Percentiles rank a stretch among this genome's conserved stretches.
phyloP scores from a whole-genome alignment of 2,329 filamentous ascomycete species.

The Berkeleyomyces rouxiae region DNA sequence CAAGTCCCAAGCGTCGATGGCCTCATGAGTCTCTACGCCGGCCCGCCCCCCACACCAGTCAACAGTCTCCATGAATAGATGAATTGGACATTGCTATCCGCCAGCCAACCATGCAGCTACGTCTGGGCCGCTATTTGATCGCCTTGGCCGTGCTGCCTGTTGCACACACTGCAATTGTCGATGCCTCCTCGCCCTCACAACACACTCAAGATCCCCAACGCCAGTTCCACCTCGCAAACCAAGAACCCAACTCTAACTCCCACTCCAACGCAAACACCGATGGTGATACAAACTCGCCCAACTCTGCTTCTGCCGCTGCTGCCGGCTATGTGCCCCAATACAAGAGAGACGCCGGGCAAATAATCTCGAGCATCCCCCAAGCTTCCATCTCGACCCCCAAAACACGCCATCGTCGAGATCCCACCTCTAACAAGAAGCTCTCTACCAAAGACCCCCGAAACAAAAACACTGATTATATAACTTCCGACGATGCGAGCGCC shows the following conservation, averaged over 20 bases:
- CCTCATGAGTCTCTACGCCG: constrained; percentile 13
- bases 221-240: neutral
- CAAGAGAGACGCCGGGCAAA: neutral
- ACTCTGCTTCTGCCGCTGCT: constrained; percentile 12
- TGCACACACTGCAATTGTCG: constrained; percentile 13
- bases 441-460: constrained; percentile 20
- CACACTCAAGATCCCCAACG: constrained; percentile 8
- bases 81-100: constrained; percentile 6
- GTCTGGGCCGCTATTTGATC: constrained; percentile 12
- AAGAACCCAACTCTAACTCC: neutral
- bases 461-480: constrained; percentile 22
- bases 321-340: constrained; percentile 11
- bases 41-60: neutral
- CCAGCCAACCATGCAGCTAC: constrained; percentile 13
- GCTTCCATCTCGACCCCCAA: constrained; percentile 5
- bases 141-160: constrained; percentile 13
- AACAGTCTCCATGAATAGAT: constrained; percentile 12
- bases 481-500: constrained; percentile 70
- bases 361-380: constrained; percentile 7
- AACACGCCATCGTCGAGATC: constrained; percentile 6
- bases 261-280: neutral
- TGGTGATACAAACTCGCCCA: neutral
- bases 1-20: constrained; percentile 10
- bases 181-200: constrained; percentile 6
- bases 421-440: constrained; percentile 18